Conservation (phyloP, 2,329 filamentous ascomycete species). For the Didymella keratinophila region DNA sequence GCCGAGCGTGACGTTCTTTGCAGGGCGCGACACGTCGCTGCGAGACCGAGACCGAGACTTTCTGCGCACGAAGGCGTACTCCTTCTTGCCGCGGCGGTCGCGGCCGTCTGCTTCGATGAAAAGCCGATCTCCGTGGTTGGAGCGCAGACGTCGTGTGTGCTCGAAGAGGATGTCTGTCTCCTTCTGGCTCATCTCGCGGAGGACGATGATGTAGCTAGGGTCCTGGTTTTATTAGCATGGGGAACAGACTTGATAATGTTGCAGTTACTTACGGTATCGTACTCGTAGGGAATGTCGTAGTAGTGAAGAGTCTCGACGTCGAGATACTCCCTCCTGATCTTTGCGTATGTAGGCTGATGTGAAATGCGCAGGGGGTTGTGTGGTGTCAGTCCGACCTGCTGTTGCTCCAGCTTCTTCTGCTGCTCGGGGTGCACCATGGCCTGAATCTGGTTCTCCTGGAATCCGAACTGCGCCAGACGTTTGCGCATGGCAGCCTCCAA, state of each 20-base stretch:
- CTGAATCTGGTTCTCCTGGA: constrained; percentile 58
- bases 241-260: background rate
- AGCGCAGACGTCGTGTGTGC: constrained; percentile 57
- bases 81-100: constrained; percentile 48
- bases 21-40: constrained; percentile 41
- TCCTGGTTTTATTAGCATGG: constrained; percentile 38
- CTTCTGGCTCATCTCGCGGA: constrained; percentile 57
- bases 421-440: constrained; percentile 58
- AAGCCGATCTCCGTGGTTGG: constrained; percentile 40
- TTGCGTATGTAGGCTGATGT: constrained; percentile 55
- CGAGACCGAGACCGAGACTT: constrained; percentile 43
- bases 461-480: constrained; percentile 55
- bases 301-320: constrained; percentile 57
- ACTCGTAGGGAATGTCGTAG: constrained; percentile 59
- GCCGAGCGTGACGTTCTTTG: constrained; percentile 43
- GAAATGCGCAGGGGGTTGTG: constrained; percentile 44
- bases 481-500: constrained; percentile 57
- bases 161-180: constrained; percentile 61
- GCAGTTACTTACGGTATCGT: constrained; percentile 54
- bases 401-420: constrained; percentile 42
- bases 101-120: constrained; percentile 54
- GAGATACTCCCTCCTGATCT: constrained; percentile 57
- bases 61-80: constrained; percentile 57
- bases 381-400: constrained; percentile 47
- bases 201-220: constrained; percentile 58